Evolutionary conservation across 768 basidiomycete genomes (phyloP).

Genomic region (Leccinum obscurum): DNA sequence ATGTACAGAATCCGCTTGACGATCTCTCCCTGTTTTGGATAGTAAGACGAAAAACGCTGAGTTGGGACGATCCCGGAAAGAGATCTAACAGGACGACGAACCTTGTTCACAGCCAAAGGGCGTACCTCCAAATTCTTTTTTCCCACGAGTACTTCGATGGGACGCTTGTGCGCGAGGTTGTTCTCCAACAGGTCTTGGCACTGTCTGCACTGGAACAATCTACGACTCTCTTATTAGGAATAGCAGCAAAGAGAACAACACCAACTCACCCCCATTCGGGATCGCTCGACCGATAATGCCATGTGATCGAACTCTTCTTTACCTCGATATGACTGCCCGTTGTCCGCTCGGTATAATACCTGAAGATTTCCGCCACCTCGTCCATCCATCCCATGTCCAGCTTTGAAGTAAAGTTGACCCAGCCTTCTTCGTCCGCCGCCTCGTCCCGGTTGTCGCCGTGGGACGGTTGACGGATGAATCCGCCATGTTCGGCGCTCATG

Average conservation of each 20-base stretch:
- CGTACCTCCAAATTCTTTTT: slow-evolving; percentile 99
- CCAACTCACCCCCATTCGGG: slow-evolving; percentile 92
- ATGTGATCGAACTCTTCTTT: slow-evolving; percentile 97
- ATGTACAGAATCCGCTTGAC: slow-evolving; percentile 92
- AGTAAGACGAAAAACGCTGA: background rate
- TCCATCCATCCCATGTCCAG: slow-evolving; percentile 98
- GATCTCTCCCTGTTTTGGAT: slow-evolving; percentile 72
- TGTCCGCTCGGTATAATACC: slow-evolving; percentile 95
- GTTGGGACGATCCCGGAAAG: background rate
- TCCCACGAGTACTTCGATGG: slow-evolving; percentile 95
- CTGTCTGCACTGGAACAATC: slow-evolving; percentile 92
- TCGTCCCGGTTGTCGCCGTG: slow-evolving; percentile 6
- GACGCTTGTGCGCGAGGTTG: slow-evolving; percentile 87
- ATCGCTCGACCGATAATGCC: slow-evolving; percentile 93
- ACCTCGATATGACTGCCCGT: slow-evolving; percentile 95
- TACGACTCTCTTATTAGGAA: slow-evolving; percentile 23
- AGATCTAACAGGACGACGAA: slow-evolving; percentile 16
- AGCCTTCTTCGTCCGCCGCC: slow-evolving; percentile 38
- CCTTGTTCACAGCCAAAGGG: slow-evolving; percentile 94
- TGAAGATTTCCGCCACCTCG: slow-evolving; percentile 94
- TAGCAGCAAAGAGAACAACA: background rate
- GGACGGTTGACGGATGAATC: slow-evolving; percentile 81
- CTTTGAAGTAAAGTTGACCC: slow-evolving; percentile 87
- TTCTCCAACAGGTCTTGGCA: slow-evolving; percentile 96
- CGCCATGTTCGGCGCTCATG: slow-evolving; percentile 95